These are phyloP conservation scores for Ceratobasidium papillatum DNA, from an alignment of 1,284 basidiomycete genomes.

Conservation along the genomic window DNA sequence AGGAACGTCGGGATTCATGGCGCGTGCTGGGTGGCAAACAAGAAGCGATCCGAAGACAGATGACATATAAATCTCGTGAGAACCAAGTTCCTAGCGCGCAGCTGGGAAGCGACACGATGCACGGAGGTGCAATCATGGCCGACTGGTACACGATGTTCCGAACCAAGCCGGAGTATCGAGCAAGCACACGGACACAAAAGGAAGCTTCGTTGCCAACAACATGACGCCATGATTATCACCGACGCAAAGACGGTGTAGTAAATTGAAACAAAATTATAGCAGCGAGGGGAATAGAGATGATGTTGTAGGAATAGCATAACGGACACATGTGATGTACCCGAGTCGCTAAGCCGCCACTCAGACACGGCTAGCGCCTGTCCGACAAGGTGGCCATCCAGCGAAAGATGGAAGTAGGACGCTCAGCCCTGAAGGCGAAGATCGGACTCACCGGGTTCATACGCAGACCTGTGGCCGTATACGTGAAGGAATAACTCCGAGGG, in stretches of 20 bases:
- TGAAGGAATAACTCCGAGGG: not conserved
- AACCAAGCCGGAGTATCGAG: not conserved
- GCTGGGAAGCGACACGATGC: not conserved
- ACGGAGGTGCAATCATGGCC: conserved; percentile 5
- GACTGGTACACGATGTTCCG: conserved; percentile 5
- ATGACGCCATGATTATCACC: conserved; percentile 38
- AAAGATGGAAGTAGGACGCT: not conserved
- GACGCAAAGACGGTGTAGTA: not conserved
- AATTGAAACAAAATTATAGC: not conserved
- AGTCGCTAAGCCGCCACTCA: conserved; percentile 18
- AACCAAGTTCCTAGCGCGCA: not conserved
- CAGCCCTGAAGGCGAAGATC: not conserved
- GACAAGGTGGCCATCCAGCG: not conserved
- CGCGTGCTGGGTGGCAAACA: conserved; percentile 32
- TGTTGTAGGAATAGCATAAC: not conserved
- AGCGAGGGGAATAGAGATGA: not conserved
- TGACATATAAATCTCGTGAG: not conserved
- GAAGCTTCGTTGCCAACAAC: conserved; percentile 23
- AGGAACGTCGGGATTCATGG: not conserved
- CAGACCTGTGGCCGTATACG: not conserved
- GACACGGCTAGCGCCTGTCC: conserved; percentile 13
- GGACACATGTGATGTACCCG: conserved; percentile 6
- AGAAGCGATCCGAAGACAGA: conserved; percentile 1
- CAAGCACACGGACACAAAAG: conserved; percentile 1
- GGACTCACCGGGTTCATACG: conserved; percentile 21